These are phyloP conservation scores for Chalciporus sphaerocephalus DNA, from an alignment of 768 basidiomycete genomes.

Conservation along the genomic window DNA sequence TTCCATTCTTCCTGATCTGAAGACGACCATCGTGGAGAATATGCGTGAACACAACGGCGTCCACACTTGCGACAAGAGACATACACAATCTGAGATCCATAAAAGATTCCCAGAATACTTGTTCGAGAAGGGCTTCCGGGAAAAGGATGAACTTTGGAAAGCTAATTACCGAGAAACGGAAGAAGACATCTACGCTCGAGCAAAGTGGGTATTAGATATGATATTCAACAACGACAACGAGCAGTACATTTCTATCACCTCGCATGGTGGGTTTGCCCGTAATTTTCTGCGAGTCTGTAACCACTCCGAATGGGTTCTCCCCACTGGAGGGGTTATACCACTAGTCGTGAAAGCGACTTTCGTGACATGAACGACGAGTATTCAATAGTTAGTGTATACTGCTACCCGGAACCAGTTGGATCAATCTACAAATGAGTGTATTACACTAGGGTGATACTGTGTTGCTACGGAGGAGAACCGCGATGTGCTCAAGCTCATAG, in stretches of 20 bases:
- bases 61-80: conserved; percentile 70
- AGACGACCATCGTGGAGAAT: conserved; percentile 56
- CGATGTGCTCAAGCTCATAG: too few species aligned
- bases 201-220: conserved; percentile 47
- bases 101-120: conserved; percentile 37
- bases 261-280: conserved; percentile 60
- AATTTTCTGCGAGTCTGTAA: conserved; percentile 48
- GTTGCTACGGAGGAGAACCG: too few species aligned
- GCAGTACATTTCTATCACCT: conserved; percentile 59
- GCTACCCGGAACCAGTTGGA: not conserved
- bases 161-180: conserved; percentile 19
- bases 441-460: too few species aligned
- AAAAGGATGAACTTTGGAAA: conserved; percentile 60
- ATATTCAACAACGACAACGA: conserved; percentile 44
- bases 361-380: not conserved
- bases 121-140: conserved; percentile 55
- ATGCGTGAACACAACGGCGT: conserved; percentile 61
- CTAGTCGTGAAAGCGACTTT: conserved; percentile 20
- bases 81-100: conserved; percentile 45
- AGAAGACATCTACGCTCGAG: conserved; percentile 40
- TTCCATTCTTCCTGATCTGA: conserved; percentile 26
- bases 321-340: conserved; percentile 48
- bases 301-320: conserved; percentile 41
- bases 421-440: too few species aligned
- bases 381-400: conserved; percentile 2